Evolutionary conservation across 2,329 filamentous ascomycete species (phyloP).

Genomic region (Cladosporium sp.): DNA sequence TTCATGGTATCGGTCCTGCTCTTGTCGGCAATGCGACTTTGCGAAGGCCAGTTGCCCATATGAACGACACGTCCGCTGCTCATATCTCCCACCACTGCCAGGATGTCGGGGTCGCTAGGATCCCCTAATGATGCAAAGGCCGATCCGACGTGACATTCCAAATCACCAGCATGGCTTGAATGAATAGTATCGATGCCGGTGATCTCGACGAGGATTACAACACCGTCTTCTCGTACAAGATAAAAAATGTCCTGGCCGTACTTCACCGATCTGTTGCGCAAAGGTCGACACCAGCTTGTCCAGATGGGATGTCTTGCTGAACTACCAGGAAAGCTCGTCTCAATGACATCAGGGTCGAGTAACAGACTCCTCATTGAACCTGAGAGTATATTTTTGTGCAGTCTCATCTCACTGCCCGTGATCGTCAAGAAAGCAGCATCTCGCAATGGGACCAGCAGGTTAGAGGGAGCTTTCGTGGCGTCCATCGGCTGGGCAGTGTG

Average conservation of each 20-base stretch:
- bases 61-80: slow-evolving; percentile 56
- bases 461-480: slow-evolving; percentile 25
- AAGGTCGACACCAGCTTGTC: slow-evolving; percentile 79
- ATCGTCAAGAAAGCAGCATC: slow-evolving; percentile 40
- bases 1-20: slow-evolving; percentile 48
- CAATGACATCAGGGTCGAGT: neutral
- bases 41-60: slow-evolving; percentile 25
- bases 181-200: slow-evolving; percentile 49
- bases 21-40: slow-evolving; percentile 41
- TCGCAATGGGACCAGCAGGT: slow-evolving; percentile 38
- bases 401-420: slow-evolving; percentile 33
- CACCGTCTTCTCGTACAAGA: slow-evolving; percentile 81
- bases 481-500: slow-evolving; percentile 25
- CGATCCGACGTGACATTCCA: slow-evolving; percentile 70
- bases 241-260: slow-evolving; percentile 73
- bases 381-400: slow-evolving; percentile 39
- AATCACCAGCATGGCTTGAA: slow-evolving; percentile 56
- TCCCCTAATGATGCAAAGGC: slow-evolving; percentile 71
- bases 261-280: slow-evolving; percentile 60
- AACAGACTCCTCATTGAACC: slow-evolving; percentile 27
- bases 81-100: slow-evolving; percentile 73
- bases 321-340: slow-evolving; percentile 17
- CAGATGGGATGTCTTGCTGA: slow-evolving; percentile 45
- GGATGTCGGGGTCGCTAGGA: slow-evolving; percentile 64
- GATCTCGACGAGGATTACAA: slow-evolving; percentile 69